phyloP scores from a whole-genome alignment of 2,329 filamentous ascomycete species.

The Fusarium sp. region DNA sequence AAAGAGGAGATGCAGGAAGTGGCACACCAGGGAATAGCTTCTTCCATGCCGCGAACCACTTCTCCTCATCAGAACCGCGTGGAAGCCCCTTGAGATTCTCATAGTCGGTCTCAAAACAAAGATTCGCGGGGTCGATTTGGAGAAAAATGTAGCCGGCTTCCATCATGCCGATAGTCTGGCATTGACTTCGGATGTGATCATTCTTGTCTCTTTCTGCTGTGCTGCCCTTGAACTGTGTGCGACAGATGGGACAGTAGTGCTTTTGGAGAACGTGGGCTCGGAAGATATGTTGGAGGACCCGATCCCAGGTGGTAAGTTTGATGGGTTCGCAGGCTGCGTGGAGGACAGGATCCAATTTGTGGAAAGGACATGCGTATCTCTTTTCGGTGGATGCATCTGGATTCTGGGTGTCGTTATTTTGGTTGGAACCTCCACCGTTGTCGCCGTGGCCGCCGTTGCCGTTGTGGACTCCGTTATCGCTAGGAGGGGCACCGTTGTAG shows the following conservation, averaged over 20 bases:
- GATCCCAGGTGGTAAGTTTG: background rate
- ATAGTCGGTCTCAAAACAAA: background rate
- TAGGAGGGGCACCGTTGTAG: background rate
- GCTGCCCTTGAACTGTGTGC: background rate
- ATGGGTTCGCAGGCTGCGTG: background rate
- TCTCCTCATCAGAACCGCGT: background rate
- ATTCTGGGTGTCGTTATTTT: background rate
- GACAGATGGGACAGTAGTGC: background rate
- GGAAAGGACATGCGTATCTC: background rate
- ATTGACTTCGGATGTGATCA: background rate
- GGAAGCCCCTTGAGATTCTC: background rate
- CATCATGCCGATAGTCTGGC: background rate
- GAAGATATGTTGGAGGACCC: background rate
- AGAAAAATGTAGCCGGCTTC: background rate
- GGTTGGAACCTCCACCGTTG: background rate
- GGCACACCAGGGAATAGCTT: background rate
- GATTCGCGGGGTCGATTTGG: background rate
- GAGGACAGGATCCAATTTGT: background rate
- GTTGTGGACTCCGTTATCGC: background rate
- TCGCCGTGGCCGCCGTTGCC: background rate
- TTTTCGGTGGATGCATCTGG: background rate
- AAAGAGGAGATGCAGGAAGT: background rate
- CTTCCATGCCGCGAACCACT: background rate
- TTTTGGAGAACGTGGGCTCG: background rate
- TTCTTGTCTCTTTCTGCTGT: background rate